phyloP scores from a whole-genome alignment of 2,329 filamentous ascomycete species.

The Corniculantispora saksenae region DNA sequence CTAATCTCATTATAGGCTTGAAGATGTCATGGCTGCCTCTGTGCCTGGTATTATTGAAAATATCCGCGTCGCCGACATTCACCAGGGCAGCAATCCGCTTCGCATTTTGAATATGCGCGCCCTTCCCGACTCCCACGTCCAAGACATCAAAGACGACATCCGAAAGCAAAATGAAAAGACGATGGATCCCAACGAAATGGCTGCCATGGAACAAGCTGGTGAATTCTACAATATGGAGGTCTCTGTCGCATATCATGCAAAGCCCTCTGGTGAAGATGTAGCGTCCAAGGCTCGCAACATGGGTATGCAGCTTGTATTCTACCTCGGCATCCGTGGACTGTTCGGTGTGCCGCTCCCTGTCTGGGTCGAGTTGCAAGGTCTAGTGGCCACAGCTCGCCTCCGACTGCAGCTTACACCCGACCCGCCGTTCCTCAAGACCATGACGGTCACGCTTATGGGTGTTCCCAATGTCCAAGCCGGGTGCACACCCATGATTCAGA shows the following conservation, averaged over 20 bases:
- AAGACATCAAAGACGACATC: slow-evolving; percentile 79
- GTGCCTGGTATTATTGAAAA: slow-evolving; percentile 91
- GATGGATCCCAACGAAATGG: slow-evolving; percentile 84
- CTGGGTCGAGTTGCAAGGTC: slow-evolving; percentile 83
- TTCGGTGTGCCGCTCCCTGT: slow-evolving; percentile 88
- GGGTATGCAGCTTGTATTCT: slow-evolving; percentile 96
- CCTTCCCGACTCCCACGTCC: slow-evolving; percentile 71
- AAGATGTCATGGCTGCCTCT: slow-evolving; percentile 94
- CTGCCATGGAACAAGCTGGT: slow-evolving; percentile 85
- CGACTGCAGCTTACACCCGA: slow-evolving; percentile 85
- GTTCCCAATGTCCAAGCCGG: slow-evolving; percentile 85
- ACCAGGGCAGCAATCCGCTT: slow-evolving; percentile 87
- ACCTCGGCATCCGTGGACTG: slow-evolving; percentile 83
- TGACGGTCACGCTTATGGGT: slow-evolving; percentile 94
- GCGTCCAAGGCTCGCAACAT: slow-evolving; percentile 89
- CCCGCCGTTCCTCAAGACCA: slow-evolving; percentile 85
- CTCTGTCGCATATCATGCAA: slow-evolving; percentile 87
- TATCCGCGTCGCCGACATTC: slow-evolving; percentile 91
- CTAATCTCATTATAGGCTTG: slow-evolving; percentile 33
- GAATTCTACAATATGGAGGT: slow-evolving; percentile 92
- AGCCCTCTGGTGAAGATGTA: slow-evolving; percentile 68
- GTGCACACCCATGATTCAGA: slow-evolving; percentile 89
- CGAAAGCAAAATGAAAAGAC: slow-evolving; percentile 75
- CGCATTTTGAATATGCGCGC: slow-evolving; percentile 85
- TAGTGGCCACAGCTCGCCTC: slow-evolving; percentile 86